A percentile compares a stretch with the other conserved stretches of the same genome.
phyloP scores from a whole-genome alignment of 2,329 filamentous ascomycete species.

The Epichloe baconii region DNA sequence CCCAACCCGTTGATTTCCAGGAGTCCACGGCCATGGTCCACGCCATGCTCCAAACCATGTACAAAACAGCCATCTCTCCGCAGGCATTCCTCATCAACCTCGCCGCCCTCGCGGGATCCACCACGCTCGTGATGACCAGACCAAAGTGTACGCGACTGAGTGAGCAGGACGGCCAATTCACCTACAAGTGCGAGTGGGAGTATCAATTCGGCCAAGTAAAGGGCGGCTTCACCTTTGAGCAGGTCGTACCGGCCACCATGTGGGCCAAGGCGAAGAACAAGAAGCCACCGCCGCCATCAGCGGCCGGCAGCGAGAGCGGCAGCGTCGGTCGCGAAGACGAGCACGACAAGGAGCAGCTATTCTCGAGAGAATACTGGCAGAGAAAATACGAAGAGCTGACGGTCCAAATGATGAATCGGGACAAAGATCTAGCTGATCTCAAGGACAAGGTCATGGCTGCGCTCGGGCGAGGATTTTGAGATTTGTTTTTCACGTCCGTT shows the following conservation, averaged over 20 bases:
- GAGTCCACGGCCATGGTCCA: slow-evolving; percentile 42
- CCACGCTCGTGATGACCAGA: slow-evolving; percentile 31
- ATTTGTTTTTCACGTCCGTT: not conserved
- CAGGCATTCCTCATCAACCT: slow-evolving; percentile 48
- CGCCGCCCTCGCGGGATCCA: slow-evolving; percentile 41
- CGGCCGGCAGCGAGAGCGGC: slow-evolving; percentile 4
- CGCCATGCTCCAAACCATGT: slow-evolving; percentile 39
- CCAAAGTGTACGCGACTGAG: slow-evolving; percentile 30
- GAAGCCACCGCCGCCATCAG: not conserved
- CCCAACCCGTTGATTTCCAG: slow-evolving; percentile 31
- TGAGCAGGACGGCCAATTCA: slow-evolving; percentile 25
- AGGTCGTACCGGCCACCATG: slow-evolving; percentile 29
- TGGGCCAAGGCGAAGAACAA: slow-evolving; percentile 24
- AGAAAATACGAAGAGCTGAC: slow-evolving; percentile 43
- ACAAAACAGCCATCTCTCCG: slow-evolving; percentile 34
- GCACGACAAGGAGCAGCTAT: not conserved
- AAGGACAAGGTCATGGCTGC: slow-evolving; percentile 29
- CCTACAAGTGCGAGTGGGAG: slow-evolving; percentile 42
- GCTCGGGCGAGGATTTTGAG: slow-evolving; percentile 12
- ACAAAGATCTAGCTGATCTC: slow-evolving; percentile 35
- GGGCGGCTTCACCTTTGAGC: slow-evolving; percentile 39
- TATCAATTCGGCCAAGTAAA: slow-evolving; percentile 40
- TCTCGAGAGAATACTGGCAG: slow-evolving; percentile 33
- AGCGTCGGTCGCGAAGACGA: slow-evolving; percentile 8
- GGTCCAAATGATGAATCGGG: slow-evolving; percentile 43